phyloP scores from a whole-genome alignment of 2,329 filamentous ascomycete genomes.

The Cryphonectria radicalis region DNA sequence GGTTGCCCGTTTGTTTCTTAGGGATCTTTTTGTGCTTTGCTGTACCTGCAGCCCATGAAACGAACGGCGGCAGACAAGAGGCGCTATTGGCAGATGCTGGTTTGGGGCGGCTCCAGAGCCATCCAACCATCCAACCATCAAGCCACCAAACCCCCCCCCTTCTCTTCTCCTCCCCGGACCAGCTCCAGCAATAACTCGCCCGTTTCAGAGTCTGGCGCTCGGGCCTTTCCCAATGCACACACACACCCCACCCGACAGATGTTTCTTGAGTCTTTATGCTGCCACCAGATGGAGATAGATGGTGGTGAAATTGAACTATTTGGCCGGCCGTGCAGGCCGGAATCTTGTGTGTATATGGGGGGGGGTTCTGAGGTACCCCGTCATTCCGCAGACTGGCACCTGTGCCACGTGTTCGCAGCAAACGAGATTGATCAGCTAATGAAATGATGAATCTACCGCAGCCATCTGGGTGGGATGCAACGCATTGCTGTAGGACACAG shows the following conservation, averaged over 20 bases:
- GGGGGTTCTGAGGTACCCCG: neutral
- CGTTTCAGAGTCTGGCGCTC: conserved; percentile 11
- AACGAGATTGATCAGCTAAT: neutral
- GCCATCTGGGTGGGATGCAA: neutral
- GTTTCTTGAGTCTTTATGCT: conserved; percentile 38
- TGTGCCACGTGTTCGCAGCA: conserved; percentile 10
- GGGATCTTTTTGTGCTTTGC: neutral
- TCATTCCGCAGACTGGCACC: neutral
- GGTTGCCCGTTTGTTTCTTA: conserved; percentile 3
- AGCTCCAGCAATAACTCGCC: neutral
- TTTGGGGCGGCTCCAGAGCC: conserved; percentile 17
- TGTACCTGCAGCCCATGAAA: conserved; percentile 27
- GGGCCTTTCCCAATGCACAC: conserved; percentile 18
- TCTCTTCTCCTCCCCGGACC: neutral
- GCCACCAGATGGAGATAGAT: neutral
- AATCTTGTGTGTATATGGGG: neutral
- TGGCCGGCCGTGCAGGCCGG: neutral
- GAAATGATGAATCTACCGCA: neutral
- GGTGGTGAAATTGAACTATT: neutral
- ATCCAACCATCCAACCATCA: neutral
- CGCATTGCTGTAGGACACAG: neutral
- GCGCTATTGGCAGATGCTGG: conserved; percentile 21
- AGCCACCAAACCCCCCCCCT: neutral
- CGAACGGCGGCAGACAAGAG: conserved; percentile 18
- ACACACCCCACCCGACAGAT: conserved; percentile 39